Percentiles rank a stretch among this genome's conserved stretches.
phyloP scores from a whole-genome alignment of 805 yeast species.

The Wickerhamomyces chambardii region DNA sequence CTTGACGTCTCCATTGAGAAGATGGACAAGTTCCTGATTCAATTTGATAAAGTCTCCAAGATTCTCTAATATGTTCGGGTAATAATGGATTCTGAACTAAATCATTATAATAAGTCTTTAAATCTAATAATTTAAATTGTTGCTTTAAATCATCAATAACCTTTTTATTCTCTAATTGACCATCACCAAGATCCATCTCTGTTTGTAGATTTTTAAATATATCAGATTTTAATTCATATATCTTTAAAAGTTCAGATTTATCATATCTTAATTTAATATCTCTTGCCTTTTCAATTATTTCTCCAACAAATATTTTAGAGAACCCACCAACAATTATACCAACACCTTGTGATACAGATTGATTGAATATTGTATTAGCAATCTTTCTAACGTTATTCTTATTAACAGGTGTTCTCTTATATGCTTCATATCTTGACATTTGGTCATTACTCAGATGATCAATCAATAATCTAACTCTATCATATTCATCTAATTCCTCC shows the following conservation, averaged over 20 bases:
- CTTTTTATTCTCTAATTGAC: background rate
- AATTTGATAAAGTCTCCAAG: slow-evolving; percentile 67
- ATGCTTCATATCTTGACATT: slow-evolving; percentile 80
- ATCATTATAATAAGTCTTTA: too few relatives aligned
- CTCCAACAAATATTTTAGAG: slow-evolving; percentile 86
- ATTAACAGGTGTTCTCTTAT: slow-evolving; percentile 67
- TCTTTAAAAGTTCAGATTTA: slow-evolving; percentile 25
- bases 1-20: slow-evolving; percentile 64
- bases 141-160: background rate
- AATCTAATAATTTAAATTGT: background rate
- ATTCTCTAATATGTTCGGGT: slow-evolving; percentile 84
- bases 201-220: too few relatives aligned
- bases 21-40: slow-evolving; percentile 59
- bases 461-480: slow-evolving; percentile 51
- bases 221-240: slow-evolving; percentile 3
- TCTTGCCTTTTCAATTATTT: slow-evolving; percentile 73
- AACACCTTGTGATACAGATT: slow-evolving; percentile 69
- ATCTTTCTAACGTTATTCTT: slow-evolving; percentile 72
- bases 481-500: slow-evolving; percentile 38
- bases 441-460: slow-evolving; percentile 75
- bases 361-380: slow-evolving; percentile 72
- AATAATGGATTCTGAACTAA: slow-evolving; percentile 39
- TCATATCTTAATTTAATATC: slow-evolving; percentile 54
- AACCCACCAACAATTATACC: slow-evolving; percentile 80
- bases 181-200: background rate